Evolutionary conservation across 2,329 filamentous ascomycete species (phyloP).

Genomic region (Nothopassalora personata): DNA sequence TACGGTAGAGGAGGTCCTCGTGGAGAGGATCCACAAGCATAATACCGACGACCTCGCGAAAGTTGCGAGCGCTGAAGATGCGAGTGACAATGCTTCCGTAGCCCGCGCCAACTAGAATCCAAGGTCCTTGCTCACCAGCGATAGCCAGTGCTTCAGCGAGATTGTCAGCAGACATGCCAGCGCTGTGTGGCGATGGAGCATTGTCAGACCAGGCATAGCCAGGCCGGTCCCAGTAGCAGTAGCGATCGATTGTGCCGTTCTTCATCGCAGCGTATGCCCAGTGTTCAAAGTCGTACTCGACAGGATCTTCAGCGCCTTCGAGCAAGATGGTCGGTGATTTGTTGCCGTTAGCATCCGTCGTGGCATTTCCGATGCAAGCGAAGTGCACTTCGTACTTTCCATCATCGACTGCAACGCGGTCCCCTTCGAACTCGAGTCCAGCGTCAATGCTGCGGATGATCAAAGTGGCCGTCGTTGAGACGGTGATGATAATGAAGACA

Average conservation of each 20-base stretch:
- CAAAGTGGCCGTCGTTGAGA: slow-evolving; percentile 75
- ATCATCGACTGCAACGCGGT: slow-evolving; percentile 73
- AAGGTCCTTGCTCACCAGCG: slow-evolving; percentile 79
- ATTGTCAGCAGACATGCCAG: slow-evolving; percentile 85
- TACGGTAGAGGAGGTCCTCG: slow-evolving; percentile 69
- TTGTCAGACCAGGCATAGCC: slow-evolving; percentile 87
- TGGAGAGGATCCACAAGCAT: slow-evolving; percentile 85
- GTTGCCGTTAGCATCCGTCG: slow-evolving; percentile 48
- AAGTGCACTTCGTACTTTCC: slow-evolving; percentile 84
- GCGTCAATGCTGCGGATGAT: slow-evolving; percentile 76
- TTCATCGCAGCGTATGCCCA: slow-evolving; percentile 70
- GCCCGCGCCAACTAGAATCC: slow-evolving; percentile 80
- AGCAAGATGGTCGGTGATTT: slow-evolving; percentile 74
- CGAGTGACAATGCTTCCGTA: slow-evolving; percentile 84
- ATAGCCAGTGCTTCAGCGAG: slow-evolving; percentile 78
- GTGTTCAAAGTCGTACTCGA: slow-evolving; percentile 72
- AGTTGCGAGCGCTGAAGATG: slow-evolving; percentile 82
- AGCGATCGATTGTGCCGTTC: slow-evolving; percentile 78
- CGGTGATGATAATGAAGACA: slow-evolving; percentile 60
- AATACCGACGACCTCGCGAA: slow-evolving; percentile 67
- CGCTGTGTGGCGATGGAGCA: slow-evolving; percentile 86
- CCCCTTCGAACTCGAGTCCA: slow-evolving; percentile 65
- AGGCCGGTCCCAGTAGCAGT: slow-evolving; percentile 93
- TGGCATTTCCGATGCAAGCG: slow-evolving; percentile 70
- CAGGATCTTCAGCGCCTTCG: slow-evolving; percentile 74